A percentile compares a stretch with the other conserved stretches of the same genome.
These are phyloP conservation scores for Aspergillus amoenus DNA, from an alignment of 2,329 filamentous ascomycete genomes.

Conservation along the genomic window DNA sequence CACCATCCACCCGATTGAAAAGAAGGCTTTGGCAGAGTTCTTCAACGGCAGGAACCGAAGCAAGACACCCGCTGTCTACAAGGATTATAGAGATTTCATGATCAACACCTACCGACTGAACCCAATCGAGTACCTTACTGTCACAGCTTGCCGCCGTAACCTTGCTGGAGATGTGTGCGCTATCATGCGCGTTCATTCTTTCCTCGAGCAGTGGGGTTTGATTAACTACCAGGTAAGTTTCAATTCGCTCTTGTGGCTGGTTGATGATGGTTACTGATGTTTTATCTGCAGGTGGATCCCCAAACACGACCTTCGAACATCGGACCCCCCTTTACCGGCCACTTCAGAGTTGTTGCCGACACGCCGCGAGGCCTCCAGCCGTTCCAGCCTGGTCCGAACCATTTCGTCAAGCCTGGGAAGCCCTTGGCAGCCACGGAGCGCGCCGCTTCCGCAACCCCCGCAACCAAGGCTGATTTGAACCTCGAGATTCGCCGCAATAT, in stretches of 20 bases:
- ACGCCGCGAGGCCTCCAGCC: conserved; percentile 92
- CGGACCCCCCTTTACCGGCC: conserved; percentile 92
- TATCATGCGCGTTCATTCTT: conserved; percentile 97
- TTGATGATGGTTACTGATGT: conserved; percentile 2
- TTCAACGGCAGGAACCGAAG: conserved; percentile 98
- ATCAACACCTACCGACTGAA: conserved; percentile 98
- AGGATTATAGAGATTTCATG: conserved; percentile 99
- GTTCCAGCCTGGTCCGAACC: conserved; percentile 85
- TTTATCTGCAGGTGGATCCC: conserved; percentile 73
- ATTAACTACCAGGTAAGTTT: conserved; percentile 91
- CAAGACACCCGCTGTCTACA: conserved; percentile 96
- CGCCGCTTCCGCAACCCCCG: conserved; percentile 63
- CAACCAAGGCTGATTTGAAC: conserved; percentile 77
- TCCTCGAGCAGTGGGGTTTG: conserved; percentile 96
- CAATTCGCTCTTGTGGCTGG: background rate
- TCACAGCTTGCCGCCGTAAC: conserved; percentile 93
- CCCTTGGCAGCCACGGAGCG: conserved; percentile 68
- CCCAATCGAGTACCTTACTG: conserved; percentile 91
- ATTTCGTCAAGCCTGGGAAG: conserved; percentile 63
- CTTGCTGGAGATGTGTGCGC: conserved; percentile 96
- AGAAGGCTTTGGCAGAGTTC: conserved; percentile 93
- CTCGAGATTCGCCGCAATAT: conserved; percentile 93
- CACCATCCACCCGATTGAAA: conserved; percentile 83
- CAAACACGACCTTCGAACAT: conserved; percentile 94
- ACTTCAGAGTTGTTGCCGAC: conserved; percentile 94